phyloP scores from a whole-genome alignment of 495 filamentous ascomycete genomes.

The Chaetomium cochliodes region DNA sequence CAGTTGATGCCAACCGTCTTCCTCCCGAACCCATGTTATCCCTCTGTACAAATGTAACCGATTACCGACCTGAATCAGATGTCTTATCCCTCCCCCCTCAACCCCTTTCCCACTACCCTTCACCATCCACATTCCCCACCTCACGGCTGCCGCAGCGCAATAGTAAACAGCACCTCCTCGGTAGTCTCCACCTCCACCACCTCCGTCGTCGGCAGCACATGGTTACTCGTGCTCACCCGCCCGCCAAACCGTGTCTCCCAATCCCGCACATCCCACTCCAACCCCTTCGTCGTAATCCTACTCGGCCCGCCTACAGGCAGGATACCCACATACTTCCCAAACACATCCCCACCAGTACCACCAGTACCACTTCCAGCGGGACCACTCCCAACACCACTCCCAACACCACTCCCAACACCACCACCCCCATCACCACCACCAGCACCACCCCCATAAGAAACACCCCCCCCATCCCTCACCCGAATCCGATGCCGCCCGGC shows the following conservation, averaged over 20 bases:
- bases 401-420: too few relatives aligned
- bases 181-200: constrained; percentile 61
- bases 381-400: too few relatives aligned
- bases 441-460: neutral
- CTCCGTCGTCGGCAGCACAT: constrained; percentile 55
- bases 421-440: too few relatives aligned
- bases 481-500: constrained; percentile 65
- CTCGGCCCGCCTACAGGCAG: constrained; percentile 75
- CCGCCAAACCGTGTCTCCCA: constrained; percentile 82
- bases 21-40: neutral
- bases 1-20: constrained; percentile 7
- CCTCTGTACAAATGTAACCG: neutral
- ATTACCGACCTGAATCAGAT: neutral
- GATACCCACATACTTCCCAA: constrained; percentile 73
- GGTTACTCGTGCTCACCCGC: constrained; percentile 90
- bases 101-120: too few relatives aligned
- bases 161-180: constrained; percentile 77
- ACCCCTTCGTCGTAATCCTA: constrained; percentile 68
- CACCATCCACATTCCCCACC: constrained; percentile 4
- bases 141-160: constrained; percentile 56
- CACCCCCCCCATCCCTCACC: constrained; percentile 45
- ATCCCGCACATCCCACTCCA: constrained; percentile 85
- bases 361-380: too few relatives aligned
- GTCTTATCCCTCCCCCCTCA: neutral
- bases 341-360: constrained; percentile 25